Percentiles rank a stretch among this genome's conserved stretches.
Evolutionary conservation across 257 asterid genomes (phyloP).

Genomic region (Solanum dulcamara): DNA sequence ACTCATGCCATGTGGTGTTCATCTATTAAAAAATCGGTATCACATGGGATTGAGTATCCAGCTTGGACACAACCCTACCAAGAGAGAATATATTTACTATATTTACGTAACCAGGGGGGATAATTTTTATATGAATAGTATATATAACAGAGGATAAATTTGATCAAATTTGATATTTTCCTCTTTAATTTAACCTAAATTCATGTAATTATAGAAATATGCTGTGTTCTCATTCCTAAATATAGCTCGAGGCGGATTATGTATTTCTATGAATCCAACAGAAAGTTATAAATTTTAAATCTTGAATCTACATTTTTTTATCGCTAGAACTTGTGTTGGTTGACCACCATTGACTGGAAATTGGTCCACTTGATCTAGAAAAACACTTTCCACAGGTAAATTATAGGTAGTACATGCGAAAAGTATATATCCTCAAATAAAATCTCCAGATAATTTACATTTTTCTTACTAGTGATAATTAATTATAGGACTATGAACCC

Average conservation of each 20-base stretch:
- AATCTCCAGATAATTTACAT: no score
- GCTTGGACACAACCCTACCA: no score
- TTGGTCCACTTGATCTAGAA: neutral
- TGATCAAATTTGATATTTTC: neutral
- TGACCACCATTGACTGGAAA: neutral
- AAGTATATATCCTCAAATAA: neutral
- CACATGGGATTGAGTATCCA: neutral
- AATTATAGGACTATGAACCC: neutral
- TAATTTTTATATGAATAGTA: neutral
- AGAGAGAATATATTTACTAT: neutral
- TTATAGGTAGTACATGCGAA: neutral
- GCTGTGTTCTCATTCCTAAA: neutral
- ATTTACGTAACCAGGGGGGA: no score
- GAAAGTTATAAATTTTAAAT: neutral
- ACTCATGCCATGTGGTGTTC: neutral
- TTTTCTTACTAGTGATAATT: no score
- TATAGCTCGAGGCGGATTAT: neutral
- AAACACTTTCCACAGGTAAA: no score
- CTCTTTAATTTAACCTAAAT: neutral
- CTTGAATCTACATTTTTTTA: accelerated
- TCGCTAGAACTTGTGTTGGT: neutral
- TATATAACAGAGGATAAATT: neutral
- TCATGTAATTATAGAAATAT: neutral
- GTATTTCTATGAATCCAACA: neutral
- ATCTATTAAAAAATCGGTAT: neutral